Conservation (phyloP, 2,329 filamentous ascomycete species). For the Penicillium olsonii region DNA sequence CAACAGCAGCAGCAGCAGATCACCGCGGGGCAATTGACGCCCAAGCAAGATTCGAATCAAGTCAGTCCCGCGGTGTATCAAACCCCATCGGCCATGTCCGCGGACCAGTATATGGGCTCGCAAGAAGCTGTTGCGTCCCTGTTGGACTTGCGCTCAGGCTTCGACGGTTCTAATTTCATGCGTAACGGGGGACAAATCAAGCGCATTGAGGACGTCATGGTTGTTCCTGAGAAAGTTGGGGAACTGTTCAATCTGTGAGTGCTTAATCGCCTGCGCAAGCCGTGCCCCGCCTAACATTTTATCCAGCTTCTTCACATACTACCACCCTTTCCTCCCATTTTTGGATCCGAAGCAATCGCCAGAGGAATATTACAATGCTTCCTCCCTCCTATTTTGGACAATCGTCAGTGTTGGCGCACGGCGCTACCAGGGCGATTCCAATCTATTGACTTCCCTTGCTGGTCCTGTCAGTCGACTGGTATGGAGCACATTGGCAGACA, state of each 20-base stretch:
- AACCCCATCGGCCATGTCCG: conserved; percentile 38
- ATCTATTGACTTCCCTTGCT: conserved; percentile 55
- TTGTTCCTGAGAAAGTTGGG: conserved; percentile 44
- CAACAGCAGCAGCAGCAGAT: conserved; percentile 30
- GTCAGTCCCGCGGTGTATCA: conserved; percentile 37
- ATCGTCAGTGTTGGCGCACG: conserved; percentile 64
- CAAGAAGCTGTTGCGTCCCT: conserved; percentile 54
- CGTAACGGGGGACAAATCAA: conserved; percentile 54
- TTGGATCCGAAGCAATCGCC: conserved; percentile 57
- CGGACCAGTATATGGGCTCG: conserved; percentile 48
- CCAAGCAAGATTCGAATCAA: conserved; percentile 41
- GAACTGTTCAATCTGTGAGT: conserved; percentile 50
- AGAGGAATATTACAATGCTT: conserved; percentile 59
- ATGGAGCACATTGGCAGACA: conserved; percentile 62
- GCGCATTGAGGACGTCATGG: conserved; percentile 54
- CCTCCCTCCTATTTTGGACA: conserved; percentile 69
- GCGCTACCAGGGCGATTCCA: conserved; percentile 57
- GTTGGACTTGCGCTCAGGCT: conserved; percentile 51
- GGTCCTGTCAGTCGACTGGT: conserved; percentile 59
- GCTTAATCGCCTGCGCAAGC: not conserved
- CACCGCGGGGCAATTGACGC: conserved; percentile 30
- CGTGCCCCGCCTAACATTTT: conserved; percentile 16
- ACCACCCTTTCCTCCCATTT: conserved; percentile 66
- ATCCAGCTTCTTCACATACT: conserved; percentile 63
- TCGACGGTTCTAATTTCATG: conserved; percentile 44